Base-by-base conservation (phyloP, 371 early-diverging fungal species). In the Lichtheimia ramosa region DNA sequence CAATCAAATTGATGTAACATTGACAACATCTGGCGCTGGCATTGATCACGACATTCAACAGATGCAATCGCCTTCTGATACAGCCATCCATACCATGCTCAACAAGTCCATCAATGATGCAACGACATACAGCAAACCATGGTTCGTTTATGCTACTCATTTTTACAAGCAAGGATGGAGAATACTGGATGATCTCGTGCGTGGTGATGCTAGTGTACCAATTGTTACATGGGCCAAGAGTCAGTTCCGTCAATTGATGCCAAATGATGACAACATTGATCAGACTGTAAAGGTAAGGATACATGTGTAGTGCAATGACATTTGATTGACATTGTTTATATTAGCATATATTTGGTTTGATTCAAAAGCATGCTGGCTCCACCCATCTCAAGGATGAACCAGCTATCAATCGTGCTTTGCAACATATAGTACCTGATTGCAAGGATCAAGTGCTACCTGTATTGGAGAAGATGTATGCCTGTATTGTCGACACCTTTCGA, bases 81-180 rank as follows among this genome's bases (percentile, higher is more conserved):
- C 43, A 2, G 60, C 61, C 2, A 66, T 75, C 18, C 66, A 72
- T 48, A 50, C 58, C 40, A 64, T 65, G 2, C 48, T 77, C 10
- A 52, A 65, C 12, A 72, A 68, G 48, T 61, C 79, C 2, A 60
- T 73, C 18, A 67, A 72, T n/a, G 56, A 61, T 23, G 48, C 57
- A 2, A 42, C n/a, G 5, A 55, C 27, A 0, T 50, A 65, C 42
- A 70, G 70, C 7, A 85, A 84, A 49, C 76, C 85, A 0, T 90
- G 90, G 90, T 87, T 84, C 54, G 75, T 75, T 6, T 85, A 79
- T 61, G 88, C 83, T 5, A 75, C 81, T 10, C 83, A 83, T 53
- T 75, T 83, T 49, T 86, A 89, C 54, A 79, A 81, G 50, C 79
- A 82, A 63, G 89, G 84, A 0, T 82, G 84, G 81, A 74, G 75